A percentile compares a stretch with the other conserved stretches of the same genome.
These are phyloP conservation scores for Akanthomyces lecanii DNA, from an alignment of 2,329 filamentous ascomycete genomes.

Conservation along the genomic window DNA sequence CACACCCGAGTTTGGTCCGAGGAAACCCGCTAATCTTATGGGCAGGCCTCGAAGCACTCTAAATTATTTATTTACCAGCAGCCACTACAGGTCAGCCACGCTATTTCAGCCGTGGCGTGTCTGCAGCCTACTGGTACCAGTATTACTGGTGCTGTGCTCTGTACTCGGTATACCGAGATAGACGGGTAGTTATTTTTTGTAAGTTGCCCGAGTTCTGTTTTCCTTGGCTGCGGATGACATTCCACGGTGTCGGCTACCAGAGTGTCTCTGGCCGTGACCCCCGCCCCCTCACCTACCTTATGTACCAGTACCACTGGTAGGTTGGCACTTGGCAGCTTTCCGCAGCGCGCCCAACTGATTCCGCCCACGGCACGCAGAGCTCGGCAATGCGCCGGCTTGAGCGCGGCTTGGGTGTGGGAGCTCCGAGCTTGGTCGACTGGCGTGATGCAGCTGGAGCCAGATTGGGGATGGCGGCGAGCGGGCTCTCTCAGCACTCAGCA, in stretches of 20 bases:
- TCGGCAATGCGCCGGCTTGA: conserved; percentile 16
- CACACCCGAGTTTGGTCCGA: conserved; percentile 8
- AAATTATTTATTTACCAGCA: too few relatives aligned
- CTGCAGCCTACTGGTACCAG: too few relatives aligned
- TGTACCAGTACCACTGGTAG: too few relatives aligned
- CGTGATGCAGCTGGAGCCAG: neutral
- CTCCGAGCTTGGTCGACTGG: conserved; percentile 6
- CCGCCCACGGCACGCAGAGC: neutral
- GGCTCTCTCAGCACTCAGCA: too few relatives aligned
- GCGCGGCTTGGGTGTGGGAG: conserved; percentile 2
- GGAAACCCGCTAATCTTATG: neutral
- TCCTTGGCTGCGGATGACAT: neutral
- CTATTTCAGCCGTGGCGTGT: neutral
- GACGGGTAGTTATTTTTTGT: neutral
- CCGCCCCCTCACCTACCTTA: neutral
- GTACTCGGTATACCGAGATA: too few relatives aligned
- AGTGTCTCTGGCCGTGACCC: neutral
- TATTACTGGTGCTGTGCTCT: too few relatives aligned
- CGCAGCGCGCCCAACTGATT: neutral
- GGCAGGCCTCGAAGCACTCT: too few relatives aligned
- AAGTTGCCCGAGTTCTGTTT: neutral
- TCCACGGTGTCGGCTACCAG: neutral
- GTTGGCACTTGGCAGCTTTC: neutral
- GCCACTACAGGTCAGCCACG: too few relatives aligned
- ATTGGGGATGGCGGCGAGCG: neutral